These are phyloP conservation scores for Neofusicoccum cordaticola DNA, from an alignment of 2,329 filamentous ascomycete species.

Conservation along the genomic window DNA sequence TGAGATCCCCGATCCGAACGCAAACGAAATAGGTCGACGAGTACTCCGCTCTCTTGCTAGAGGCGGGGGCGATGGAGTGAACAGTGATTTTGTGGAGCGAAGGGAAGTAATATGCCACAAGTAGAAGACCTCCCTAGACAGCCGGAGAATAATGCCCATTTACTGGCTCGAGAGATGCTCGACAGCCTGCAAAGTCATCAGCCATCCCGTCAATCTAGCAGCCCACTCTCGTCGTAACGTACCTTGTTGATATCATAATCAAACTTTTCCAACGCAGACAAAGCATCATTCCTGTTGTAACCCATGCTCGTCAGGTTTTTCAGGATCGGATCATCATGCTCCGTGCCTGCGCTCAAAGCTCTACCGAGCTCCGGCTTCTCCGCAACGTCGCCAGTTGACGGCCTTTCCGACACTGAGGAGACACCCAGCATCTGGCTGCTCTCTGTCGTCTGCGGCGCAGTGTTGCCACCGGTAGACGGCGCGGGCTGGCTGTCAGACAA, in stretches of 20 bases:
- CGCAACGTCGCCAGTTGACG: not conserved
- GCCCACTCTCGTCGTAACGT: conserved; percentile 34
- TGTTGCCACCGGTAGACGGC: conserved; percentile 24
- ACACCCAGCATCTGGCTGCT: conserved; percentile 25
- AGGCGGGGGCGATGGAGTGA: not conserved
- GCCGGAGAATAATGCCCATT: not conserved
- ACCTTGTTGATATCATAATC: conserved; percentile 97
- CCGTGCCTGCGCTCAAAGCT: conserved; percentile 68
- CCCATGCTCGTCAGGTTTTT: conserved; percentile 90
- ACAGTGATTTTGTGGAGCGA: not conserved
- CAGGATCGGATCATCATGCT: conserved; percentile 86
- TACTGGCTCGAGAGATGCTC: not conserved
- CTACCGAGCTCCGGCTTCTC: conserved; percentile 55
- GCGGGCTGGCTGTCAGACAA: conserved; percentile 52
- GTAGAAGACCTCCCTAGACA: not conserved
- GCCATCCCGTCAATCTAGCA: not conserved
- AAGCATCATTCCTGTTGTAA: conserved; percentile 69
- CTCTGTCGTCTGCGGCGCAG: conserved; percentile 35
- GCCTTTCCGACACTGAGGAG: not conserved
- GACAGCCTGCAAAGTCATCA: not conserved
- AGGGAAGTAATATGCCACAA: not conserved
- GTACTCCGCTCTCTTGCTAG: not conserved
- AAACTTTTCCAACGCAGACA: conserved; percentile 84
- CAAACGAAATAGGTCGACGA: not conserved
- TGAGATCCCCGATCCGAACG: too few species aligned